Conservation (phyloP, 139 green algal genomes). For the Edaphochlamys debaryana region DNA sequence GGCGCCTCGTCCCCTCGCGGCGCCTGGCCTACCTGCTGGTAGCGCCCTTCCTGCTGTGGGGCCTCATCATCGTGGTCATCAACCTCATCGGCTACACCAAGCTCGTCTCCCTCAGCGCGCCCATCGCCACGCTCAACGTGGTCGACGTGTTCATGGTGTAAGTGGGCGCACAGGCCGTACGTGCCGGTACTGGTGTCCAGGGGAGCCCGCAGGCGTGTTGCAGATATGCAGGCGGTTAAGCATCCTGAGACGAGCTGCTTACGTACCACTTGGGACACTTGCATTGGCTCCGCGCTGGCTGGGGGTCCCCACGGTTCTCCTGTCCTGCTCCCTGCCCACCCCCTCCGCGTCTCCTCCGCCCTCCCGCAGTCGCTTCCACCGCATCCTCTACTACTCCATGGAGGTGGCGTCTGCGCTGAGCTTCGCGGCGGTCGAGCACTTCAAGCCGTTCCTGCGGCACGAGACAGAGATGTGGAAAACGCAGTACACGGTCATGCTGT, state of each 20-base stretch:
- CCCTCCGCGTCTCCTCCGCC: too few species aligned
- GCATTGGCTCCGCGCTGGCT: too few species aligned
- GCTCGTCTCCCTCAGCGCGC: neutral
- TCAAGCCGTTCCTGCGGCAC: neutral
- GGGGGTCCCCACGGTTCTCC: too few species aligned
- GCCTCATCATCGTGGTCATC: neutral
- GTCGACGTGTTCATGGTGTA: neutral
- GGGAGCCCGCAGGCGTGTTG: too few species aligned
- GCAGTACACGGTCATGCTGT: neutral
- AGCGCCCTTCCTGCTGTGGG: neutral
- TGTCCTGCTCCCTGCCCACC: too few species aligned
- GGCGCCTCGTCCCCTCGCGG: neutral
- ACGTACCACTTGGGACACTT: too few species aligned
- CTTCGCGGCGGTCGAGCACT: neutral
- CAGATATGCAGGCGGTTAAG: too few species aligned
- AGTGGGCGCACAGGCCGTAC: too few species aligned
- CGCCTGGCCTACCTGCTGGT: neutral
- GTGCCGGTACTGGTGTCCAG: too few species aligned
- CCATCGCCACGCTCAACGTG: conserved; percentile 22
- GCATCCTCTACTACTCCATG: neutral
- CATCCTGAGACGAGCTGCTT: too few species aligned
- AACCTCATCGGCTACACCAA: neutral
- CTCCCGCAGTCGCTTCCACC: neutral
- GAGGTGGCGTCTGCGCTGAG: neutral
- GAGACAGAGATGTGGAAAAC: neutral